Conservation (phyloP, 2,329 filamentous ascomycete species). For the Teratosphaeria epicoccoides region DNA sequence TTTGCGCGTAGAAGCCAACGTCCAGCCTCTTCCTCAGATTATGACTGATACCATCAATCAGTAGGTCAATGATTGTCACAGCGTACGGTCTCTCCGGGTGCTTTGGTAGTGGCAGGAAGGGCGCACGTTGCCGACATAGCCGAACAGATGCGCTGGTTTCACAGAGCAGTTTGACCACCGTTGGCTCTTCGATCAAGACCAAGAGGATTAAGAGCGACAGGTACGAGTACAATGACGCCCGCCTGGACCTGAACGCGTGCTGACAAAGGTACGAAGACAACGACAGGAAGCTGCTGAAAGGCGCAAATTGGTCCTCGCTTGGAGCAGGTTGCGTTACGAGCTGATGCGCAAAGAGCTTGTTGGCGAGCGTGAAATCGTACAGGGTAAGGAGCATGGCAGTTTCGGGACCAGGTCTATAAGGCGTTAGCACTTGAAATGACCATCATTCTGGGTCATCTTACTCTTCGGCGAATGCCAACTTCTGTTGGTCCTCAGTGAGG, state of each 20-base stretch:
- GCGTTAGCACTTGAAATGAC: conserved; percentile 9
- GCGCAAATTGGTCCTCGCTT: conserved; percentile 29
- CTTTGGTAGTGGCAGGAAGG: conserved; percentile 62
- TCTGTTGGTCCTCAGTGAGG: conserved; percentile 68
- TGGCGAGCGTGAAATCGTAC: conserved; percentile 89
- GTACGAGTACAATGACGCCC: conserved; percentile 73
- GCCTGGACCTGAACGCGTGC: conserved; percentile 73
- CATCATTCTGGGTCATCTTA: conserved; percentile 37
- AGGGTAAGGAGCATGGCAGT: conserved; percentile 72
- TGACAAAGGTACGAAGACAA: conserved; percentile 87
- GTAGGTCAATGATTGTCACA: conserved; percentile 69
- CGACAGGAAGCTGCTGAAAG: conserved; percentile 72
- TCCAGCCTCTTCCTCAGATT: conserved; percentile 81
- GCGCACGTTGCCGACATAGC: conserved; percentile 79
- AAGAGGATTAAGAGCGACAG: conserved; percentile 77
- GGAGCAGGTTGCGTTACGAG: conserved; percentile 46
- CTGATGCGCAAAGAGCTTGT: conserved; percentile 88
- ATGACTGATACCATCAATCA: conserved; percentile 87
- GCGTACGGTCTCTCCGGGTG: conserved; percentile 63
- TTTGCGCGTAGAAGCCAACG: conserved; percentile 58
- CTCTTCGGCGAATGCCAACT: conserved; percentile 69
- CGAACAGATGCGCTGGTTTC: conserved; percentile 65
- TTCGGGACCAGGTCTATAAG: conserved; percentile 60
- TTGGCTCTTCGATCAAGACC: conserved; percentile 74
- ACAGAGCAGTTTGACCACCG: conserved; percentile 73